Evolutionary conservation across 1,284 basidiomycete species (phyloP).

Genomic region (Ustilago xerochloae): DNA sequence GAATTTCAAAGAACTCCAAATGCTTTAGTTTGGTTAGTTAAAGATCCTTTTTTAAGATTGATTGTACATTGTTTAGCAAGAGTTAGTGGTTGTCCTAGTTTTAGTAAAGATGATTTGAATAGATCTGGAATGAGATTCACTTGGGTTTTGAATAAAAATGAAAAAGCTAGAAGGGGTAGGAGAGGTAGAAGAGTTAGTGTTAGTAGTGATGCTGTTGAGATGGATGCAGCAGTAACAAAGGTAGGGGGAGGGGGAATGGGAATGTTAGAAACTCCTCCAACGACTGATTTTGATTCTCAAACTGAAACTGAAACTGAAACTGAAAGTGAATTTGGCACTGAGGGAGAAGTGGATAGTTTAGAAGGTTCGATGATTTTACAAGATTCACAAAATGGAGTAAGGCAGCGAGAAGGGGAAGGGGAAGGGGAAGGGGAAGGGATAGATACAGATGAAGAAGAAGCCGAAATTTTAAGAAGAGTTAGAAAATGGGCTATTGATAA

Average conservation of each 20-base stretch:
- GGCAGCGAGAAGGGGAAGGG: background rate
- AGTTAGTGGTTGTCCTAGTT: constrained; percentile 49
- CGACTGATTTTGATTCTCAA: constrained; percentile 48
- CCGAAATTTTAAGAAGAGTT: constrained; percentile 33
- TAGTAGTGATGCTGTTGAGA: constrained; percentile 8
- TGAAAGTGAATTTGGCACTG: constrained; percentile 6
- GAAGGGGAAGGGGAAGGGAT: background rate
- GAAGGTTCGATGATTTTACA: background rate
- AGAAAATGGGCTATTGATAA: constrained; percentile 42
- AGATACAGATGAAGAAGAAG: constrained; percentile 40
- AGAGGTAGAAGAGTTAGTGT: constrained; percentile 29
- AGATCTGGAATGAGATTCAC: constrained; percentile 30
- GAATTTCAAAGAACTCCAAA: constrained; percentile 58
- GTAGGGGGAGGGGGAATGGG: background rate
- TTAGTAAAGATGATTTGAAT: constrained; percentile 47
- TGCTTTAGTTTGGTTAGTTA: constrained; percentile 54
- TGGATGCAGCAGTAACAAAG: background rate
- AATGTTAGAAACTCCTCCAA: constrained; percentile 46
- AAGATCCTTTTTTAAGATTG: constrained; percentile 53
- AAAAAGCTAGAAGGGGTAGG: constrained; percentile 27
- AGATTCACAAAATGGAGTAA: background rate
- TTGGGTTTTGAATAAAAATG: constrained; percentile 60
- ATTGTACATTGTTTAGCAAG: constrained; percentile 63
- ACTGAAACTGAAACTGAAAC: constrained; percentile 40
- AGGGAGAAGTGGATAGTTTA: constrained; percentile 1